Percentiles rank a stretch among this genome's conserved stretches.
These are phyloP conservation scores for Eutypella sp. DNA, from an alignment of 2,329 filamentous ascomycete species.

Conservation along the genomic window DNA sequence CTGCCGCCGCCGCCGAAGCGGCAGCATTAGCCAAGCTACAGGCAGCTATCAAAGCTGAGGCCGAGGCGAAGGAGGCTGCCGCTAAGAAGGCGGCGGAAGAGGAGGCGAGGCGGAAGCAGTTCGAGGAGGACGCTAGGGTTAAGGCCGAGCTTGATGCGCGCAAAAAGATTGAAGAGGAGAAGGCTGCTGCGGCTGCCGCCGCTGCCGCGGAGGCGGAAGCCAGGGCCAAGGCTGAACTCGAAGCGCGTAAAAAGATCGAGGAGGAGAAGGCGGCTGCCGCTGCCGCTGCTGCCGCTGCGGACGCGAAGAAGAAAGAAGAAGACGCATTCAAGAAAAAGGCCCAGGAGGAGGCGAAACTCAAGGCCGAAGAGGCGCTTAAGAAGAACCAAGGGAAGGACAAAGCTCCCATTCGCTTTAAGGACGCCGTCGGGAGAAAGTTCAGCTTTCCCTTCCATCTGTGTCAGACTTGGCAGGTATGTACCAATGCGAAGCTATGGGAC, in stretches of 20 bases:
- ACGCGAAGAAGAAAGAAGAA: conserved; percentile 50
- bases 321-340: conserved; percentile 49
- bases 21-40: conserved; percentile 37
- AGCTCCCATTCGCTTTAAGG: conserved; percentile 81
- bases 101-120: conserved; percentile 40
- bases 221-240: conserved; percentile 15
- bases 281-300: conserved; percentile 43
- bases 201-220: conserved; percentile 24
- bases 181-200: conserved; percentile 19
- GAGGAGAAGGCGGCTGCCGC: conserved; percentile 34
- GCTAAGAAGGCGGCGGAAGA: conserved; percentile 31
- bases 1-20: conserved; percentile 44
- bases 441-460: conserved; percentile 86
- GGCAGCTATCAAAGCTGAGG: conserved; percentile 38
- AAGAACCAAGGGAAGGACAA: conserved; percentile 55
- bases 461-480: conserved; percentile 72
- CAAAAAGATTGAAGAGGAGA: conserved; percentile 33
- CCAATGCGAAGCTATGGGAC: too few relatives aligned
- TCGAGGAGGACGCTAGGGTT: conserved; percentile 37
- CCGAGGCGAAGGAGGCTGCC: conserved; percentile 37
- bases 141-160: conserved; percentile 36
- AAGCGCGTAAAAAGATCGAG: conserved; percentile 34
- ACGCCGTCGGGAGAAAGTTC: conserved; percentile 86
- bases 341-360: conserved; percentile 41
- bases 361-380: conserved; percentile 38